These are phyloP conservation scores for Xylariales sp. DNA, from an alignment of 2,329 filamentous ascomycete genomes.

Conservation along the genomic window DNA sequence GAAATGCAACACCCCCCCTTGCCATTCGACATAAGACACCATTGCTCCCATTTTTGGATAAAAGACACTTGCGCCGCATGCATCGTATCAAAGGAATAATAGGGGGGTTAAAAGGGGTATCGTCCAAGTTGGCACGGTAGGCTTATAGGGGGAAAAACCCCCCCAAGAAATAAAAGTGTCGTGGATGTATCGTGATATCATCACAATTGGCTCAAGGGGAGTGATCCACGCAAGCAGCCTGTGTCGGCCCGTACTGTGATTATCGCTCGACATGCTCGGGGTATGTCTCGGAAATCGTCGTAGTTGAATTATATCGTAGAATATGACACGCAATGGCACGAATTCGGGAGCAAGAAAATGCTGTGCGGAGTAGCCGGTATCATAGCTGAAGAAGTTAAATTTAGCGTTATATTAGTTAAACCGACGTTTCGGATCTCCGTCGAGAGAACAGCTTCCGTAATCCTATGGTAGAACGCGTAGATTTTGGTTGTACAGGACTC, in stretches of 20 bases:
- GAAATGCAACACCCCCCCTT: not conserved
- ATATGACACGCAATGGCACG: conserved; percentile 4
- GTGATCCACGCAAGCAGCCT: not conserved
- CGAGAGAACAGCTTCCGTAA: conserved; percentile 44
- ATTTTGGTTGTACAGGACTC: conserved; percentile 34
- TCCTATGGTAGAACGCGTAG: conserved; percentile 40
- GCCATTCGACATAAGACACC: conserved; percentile 25
- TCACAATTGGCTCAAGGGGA: conserved; percentile 10
- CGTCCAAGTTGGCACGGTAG: conserved; percentile 2
- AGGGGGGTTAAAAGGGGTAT: conserved; percentile 14
- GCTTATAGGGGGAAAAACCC: not conserved
- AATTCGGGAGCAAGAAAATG: not conserved
- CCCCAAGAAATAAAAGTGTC: conserved; percentile 5
- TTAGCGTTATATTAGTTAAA: conserved; percentile 4
- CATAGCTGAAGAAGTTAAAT: not conserved
- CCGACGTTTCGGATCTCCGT: conserved; percentile 37
- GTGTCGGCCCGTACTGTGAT: conserved; percentile 3
- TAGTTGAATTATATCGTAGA: conserved; percentile 15
- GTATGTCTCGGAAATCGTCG: not conserved
- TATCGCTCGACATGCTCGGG: conserved; percentile 1
- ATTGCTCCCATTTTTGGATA: conserved; percentile 18
- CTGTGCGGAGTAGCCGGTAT: not conserved
- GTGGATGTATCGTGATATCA: conserved; percentile 17
- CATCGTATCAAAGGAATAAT: conserved; percentile 21
- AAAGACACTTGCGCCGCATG: conserved; percentile 34